Evolutionary conservation across 1,284 basidiomycete species (phyloP), one percentile per base, ranked within the genome.

Genomic region (Malassezia slooffiae): DNA sequence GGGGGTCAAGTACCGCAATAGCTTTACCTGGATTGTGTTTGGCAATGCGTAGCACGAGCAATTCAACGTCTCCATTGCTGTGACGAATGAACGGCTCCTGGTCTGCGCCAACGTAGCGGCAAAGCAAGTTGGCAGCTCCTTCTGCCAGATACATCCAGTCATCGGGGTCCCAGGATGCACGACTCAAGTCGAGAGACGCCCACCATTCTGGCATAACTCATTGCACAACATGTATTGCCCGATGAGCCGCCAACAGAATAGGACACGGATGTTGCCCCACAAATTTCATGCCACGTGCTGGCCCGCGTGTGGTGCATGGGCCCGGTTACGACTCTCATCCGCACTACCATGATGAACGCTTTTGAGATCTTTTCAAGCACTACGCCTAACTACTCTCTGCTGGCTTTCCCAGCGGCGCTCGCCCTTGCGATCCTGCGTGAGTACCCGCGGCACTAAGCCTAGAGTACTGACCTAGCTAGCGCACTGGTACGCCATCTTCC

Each of bases 81-180:
- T 13, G 17, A 27, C 32, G 13, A 0, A 34, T 26, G 26, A 37
- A 41, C 0, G 39, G 45, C 21, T 24, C 17, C 2, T 16, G 13
- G 16, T 17, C 2, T 8, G 38, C 39, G 1, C 45, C 45, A 9
- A 15, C 20, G 17, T 47, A 47, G 4, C 45, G 24, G 4, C 37
- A 13, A 20, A 47, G 3, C 1, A 47, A 15, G 23, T 47, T 47
- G 10, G 45, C 45, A 3, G 26, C 38, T 3, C 45, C 45, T 22
- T 47, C 45, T 1, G 45, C 45, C 1, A 41, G 16, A 30, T 47
- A 47, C 8, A 4, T 7, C 45, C 45, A 47, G 21, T 47, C 22
- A 13, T 21, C 24, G 1, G 28, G 21, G 4, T 23, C 16, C 35
- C 32, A 31, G 1, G 15, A 7, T 3, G 20, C 33, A n/a, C 16